These are phyloP conservation scores for Alisma plantagoaquatica DNA, from an alignment of 106 monocot species.

Conservation along the genomic window DNA sequence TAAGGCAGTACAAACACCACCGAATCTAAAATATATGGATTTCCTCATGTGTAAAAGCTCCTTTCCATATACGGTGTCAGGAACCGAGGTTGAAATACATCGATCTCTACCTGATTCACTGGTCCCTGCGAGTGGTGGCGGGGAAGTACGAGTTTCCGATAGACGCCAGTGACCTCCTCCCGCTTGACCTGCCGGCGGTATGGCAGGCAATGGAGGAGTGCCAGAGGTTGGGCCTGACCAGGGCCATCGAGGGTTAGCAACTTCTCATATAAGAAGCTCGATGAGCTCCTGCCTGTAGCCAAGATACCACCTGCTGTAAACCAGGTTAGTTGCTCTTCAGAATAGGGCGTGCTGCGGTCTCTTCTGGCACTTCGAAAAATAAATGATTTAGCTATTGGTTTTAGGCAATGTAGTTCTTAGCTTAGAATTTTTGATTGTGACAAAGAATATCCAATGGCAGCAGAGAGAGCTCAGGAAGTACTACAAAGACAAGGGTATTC, in stretches of 20 bases:
- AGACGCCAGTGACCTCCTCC: slow-evolving; percentile 29
- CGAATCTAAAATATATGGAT: too few relatives aligned
- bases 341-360: too few relatives aligned
- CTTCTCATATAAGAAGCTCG: slow-evolving; percentile 55
- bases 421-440: too few relatives aligned
- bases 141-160: slow-evolving; percentile 8
- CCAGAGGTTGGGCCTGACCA: slow-evolving; percentile 48
- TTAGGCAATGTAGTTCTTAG: too few relatives aligned
- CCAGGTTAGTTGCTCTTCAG: too few relatives aligned
- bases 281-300: slow-evolving; percentile 34
- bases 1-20: too few relatives aligned
- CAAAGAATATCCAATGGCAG: slow-evolving; percentile 40
- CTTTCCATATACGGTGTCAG: too few relatives aligned
- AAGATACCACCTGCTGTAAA: slow-evolving; percentile 52
- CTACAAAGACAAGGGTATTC: slow-evolving; percentile 26
- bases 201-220: slow-evolving; percentile 70
- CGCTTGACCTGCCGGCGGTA: slow-evolving; percentile 46
- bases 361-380: too few relatives aligned
- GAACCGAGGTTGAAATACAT: background rate
- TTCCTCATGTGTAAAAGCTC: too few relatives aligned
- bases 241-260: slow-evolving; percentile 72
- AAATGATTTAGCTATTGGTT: too few relatives aligned
- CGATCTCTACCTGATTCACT: slow-evolving; percentile 12
- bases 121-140: slow-evolving; percentile 24
- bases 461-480: slow-evolving; percentile 33